phyloP scores from a whole-genome alignment of 2,329 filamentous ascomycete genomes.

The Fusarium bulbicola region DNA sequence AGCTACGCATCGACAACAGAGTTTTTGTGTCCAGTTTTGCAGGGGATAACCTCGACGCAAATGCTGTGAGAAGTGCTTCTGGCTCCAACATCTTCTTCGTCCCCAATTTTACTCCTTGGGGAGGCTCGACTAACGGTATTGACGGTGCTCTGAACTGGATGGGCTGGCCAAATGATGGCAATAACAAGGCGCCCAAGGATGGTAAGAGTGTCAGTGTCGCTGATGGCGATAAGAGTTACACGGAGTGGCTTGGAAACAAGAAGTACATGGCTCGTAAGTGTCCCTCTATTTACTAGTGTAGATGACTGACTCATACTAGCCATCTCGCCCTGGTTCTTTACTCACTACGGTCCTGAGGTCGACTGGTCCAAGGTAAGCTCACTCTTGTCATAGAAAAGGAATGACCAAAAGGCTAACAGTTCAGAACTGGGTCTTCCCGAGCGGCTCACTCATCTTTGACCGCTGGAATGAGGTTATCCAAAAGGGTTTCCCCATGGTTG shows the following conservation, averaged over 20 bases:
- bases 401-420: slow-evolving; percentile 48
- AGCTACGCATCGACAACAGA: slow-evolving; percentile 59
- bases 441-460: slow-evolving; percentile 66
- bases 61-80: slow-evolving; percentile 52
- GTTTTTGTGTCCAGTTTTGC: slow-evolving; percentile 64
- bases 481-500: slow-evolving; percentile 58
- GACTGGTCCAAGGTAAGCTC: slow-evolving; percentile 19
- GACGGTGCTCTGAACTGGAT: slow-evolving; percentile 59
- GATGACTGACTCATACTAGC: slow-evolving; percentile 31
- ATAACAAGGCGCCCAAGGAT: slow-evolving; percentile 59
- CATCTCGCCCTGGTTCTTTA: slow-evolving; percentile 56
- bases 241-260: slow-evolving; percentile 49
- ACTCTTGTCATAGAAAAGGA: accelerated
- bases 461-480: slow-evolving; percentile 62
- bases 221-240: slow-evolving; percentile 49
- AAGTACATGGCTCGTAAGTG: slow-evolving; percentile 56
- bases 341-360: slow-evolving; percentile 49
- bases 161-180: slow-evolving; percentile 56
- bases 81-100: slow-evolving; percentile 57
- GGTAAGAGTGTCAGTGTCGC: slow-evolving; percentile 52
- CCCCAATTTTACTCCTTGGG: slow-evolving; percentile 58
- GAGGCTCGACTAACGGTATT: slow-evolving; percentile 49
- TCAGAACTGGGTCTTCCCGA: slow-evolving; percentile 68
- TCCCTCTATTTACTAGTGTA: accelerated
- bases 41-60: slow-evolving; percentile 57